These are phyloP conservation scores for Saccharomycopsis sp. DNA, from an alignment of 805 yeast genomes.

Conservation along the genomic window DNA sequence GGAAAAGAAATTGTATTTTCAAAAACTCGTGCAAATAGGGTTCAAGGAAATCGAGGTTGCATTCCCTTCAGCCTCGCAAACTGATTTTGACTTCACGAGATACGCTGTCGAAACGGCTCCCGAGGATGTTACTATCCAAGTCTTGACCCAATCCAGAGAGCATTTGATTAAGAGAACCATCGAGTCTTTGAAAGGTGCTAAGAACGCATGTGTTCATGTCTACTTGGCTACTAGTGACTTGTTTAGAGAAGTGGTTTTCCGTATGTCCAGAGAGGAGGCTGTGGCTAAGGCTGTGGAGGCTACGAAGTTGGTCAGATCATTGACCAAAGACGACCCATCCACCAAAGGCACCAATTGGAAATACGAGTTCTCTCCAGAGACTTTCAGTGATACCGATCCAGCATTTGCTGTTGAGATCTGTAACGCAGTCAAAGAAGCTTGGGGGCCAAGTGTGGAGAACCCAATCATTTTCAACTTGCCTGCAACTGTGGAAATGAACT, in stretches of 20 bases:
- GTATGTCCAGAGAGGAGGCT: constrained; percentile 65
- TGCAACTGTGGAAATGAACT: constrained; percentile 72
- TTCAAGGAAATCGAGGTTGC: constrained; percentile 78
- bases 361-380: constrained; percentile 73
- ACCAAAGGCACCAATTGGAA: constrained; percentile 61
- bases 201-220: constrained; percentile 63
- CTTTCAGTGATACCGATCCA: constrained; percentile 67
- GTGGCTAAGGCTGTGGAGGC: constrained; percentile 63
- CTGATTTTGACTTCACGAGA: constrained; percentile 75
- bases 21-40: constrained; percentile 64
- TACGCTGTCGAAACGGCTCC: constrained; percentile 77
- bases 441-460: constrained; percentile 71
- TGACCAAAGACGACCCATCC: constrained; percentile 68
- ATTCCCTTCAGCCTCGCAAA: constrained; percentile 77
- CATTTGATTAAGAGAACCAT: constrained; percentile 67
- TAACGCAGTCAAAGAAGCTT: constrained; percentile 70
- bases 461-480: constrained; percentile 77
- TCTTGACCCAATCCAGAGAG: constrained; percentile 70
- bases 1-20: constrained; percentile 69
- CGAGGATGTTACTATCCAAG: constrained; percentile 67
- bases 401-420: constrained; percentile 72
- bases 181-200: constrained; percentile 66
- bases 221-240: constrained; percentile 71
- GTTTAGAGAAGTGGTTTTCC: constrained; percentile 70
- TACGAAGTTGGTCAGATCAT: constrained; percentile 55